phyloP scores from a whole-genome alignment of 441 rosid species.

The Populus hybrid region DNA sequence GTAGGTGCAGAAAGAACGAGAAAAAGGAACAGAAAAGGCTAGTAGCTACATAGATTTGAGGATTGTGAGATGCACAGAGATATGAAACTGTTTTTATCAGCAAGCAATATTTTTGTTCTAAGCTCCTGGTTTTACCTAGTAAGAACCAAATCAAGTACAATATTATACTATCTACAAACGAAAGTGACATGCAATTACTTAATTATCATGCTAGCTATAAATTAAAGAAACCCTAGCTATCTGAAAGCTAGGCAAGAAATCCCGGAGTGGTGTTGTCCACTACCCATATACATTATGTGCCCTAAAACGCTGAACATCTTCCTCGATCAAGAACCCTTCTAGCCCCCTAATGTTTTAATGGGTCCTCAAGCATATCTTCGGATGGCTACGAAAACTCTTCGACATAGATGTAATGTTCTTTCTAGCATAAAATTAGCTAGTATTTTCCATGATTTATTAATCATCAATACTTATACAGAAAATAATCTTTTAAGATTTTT shows the following conservation, averaged over 20 bases:
- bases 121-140: conserved; percentile 4
- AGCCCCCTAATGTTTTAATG: too few species aligned
- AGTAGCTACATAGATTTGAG: not conserved
- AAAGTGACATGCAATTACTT: conserved; percentile 20
- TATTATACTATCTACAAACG: not conserved
- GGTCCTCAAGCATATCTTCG: too few species aligned
- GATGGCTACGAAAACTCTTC: too few species aligned
- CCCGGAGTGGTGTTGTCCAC: conserved; percentile 61
- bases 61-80: not conserved
- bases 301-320: not conserved
- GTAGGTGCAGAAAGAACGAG: conserved; percentile 1
- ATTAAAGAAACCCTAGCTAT: not conserved
- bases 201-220: not conserved
- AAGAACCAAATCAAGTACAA: conserved; percentile 8
- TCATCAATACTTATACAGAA: too few species aligned
- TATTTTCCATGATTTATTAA: too few species aligned
- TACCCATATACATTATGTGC: conserved; percentile 2
- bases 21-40: not conserved
- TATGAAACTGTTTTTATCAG: not conserved
- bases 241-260: conserved; percentile 31
- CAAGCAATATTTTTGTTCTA: conserved; percentile 1
- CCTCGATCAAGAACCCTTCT: not conserved
- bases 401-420: too few species aligned
- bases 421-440: too few species aligned
- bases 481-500: too few species aligned